phyloP scores from a whole-genome alignment of 371 early-diverging fungal genomes.

The Cokeromyces recurvatus region DNA sequence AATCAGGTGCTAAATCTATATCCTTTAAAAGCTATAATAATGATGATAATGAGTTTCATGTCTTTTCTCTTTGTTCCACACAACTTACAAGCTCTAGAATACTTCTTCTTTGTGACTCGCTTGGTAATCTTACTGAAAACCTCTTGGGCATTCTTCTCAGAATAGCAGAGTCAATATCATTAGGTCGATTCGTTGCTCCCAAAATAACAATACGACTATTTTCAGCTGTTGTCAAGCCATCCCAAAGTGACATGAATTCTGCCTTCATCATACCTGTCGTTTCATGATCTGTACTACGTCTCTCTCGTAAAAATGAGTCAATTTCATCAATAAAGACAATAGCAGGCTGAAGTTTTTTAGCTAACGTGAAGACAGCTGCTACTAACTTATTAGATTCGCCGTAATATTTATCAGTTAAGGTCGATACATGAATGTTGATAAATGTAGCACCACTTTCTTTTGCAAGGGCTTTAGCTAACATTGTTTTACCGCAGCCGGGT shows the following conservation, averaged over 20 bases:
- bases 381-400: slow-evolving; percentile 96
- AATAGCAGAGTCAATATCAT: slow-evolving; percentile 95
- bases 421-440: slow-evolving; percentile 93
- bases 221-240: slow-evolving; percentile 85
- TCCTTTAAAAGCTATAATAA: slow-evolving; percentile 63
- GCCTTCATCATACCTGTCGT: slow-evolving; percentile 97
- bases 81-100: slow-evolving; percentile 80
- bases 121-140: slow-evolving; percentile 89
- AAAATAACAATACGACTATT: slow-evolving; percentile 77
- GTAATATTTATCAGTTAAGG: slow-evolving; percentile 96
- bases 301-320: slow-evolving; percentile 93
- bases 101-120: slow-evolving; percentile 80
- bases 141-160: slow-evolving; percentile 96
- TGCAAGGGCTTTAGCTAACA: slow-evolving; percentile 96
- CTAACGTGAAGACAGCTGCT: slow-evolving; percentile 88
- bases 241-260: slow-evolving; percentile 98
- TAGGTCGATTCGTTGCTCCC: slow-evolving; percentile 97
- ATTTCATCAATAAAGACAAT: slow-evolving; percentile 98
- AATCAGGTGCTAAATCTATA: slow-evolving; percentile 62
- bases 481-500: slow-evolving; percentile 97
- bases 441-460: slow-evolving; percentile 94
- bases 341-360: slow-evolving; percentile 89
- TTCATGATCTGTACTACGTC: slow-evolving; percentile 90
- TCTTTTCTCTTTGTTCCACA: no score
- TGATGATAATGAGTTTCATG: background rate